These are phyloP conservation scores for Rhizophora apiculata DNA, from an alignment of 345 rosid species.

Conservation along the genomic window DNA sequence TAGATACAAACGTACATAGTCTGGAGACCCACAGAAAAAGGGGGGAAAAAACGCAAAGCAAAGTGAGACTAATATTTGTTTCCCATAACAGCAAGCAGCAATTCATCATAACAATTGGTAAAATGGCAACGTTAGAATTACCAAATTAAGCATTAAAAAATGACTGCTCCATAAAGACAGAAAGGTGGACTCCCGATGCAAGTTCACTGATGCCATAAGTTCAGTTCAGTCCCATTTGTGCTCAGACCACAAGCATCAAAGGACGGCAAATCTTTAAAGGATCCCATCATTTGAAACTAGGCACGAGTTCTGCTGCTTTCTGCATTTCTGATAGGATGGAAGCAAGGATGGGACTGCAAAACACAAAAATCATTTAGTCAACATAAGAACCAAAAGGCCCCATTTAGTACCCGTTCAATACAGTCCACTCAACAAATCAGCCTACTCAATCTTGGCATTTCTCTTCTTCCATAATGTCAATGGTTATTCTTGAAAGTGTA, in stretches of 20 bases:
- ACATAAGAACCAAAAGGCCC: not conserved
- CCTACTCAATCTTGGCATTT: no score
- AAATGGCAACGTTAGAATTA: not conserved
- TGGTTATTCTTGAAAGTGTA: no score
- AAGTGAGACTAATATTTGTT: not conserved
- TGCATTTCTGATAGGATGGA: slow-evolving; percentile 79
- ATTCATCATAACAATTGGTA: not conserved
- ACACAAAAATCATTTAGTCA: not conserved
- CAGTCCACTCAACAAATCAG: not conserved
- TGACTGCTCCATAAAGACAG: slow-evolving; percentile 1
- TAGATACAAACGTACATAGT: no score
- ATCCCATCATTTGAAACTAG: slow-evolving; percentile 25
- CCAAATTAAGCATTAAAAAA: slow-evolving; percentile 12
- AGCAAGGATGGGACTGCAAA: slow-evolving; percentile 87
- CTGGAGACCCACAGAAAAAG: no score
- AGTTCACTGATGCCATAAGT: slow-evolving; percentile 2
- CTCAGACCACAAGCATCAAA: slow-evolving; percentile 7
- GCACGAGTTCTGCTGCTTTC: slow-evolving; percentile 77
- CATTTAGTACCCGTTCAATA: not conserved
- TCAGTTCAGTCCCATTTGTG: slow-evolving; percentile 19
- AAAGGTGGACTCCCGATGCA: slow-evolving; percentile 7
- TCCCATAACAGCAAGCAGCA: not conserved
- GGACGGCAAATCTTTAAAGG: slow-evolving; percentile 18
- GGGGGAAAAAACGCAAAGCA: no score
- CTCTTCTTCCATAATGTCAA: no score